A percentile compares a stretch with the other conserved stretches of the same genome.
Evolutionary conservation across 1,284 basidiomycete species (phyloP).

Genomic region (Neolentinus lepideus): DNA sequence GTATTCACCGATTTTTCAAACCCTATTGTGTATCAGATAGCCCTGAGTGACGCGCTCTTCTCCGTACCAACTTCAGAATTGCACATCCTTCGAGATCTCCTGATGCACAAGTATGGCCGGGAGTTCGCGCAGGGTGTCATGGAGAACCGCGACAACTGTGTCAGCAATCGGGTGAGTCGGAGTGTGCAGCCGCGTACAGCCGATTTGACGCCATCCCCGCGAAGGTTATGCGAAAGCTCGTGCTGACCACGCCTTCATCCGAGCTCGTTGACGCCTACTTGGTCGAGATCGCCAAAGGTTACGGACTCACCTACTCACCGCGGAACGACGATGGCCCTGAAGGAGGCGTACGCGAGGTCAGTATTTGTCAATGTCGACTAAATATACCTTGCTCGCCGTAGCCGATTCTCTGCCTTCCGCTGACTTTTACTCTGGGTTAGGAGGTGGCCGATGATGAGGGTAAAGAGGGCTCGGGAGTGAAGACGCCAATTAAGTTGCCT

Average conservation of each 20-base stretch:
- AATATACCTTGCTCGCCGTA: background rate
- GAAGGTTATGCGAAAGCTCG: constrained; percentile 70
- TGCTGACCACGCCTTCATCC: constrained; percentile 58
- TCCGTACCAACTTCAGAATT: constrained; percentile 52
- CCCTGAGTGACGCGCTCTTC: too few species aligned
- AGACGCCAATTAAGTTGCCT: constrained; percentile 32
- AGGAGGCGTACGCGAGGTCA: constrained; percentile 27
- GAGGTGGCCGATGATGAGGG: constrained; percentile 17
- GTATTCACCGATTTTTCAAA: background rate
- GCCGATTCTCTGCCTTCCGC: background rate
- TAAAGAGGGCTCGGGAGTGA: constrained; percentile 23
- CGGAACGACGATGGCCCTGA: constrained; percentile 20
- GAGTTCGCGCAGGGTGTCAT: constrained; percentile 77
- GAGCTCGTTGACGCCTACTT: constrained; percentile 86
- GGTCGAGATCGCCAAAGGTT: constrained; percentile 82
- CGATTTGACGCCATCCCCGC: background rate
- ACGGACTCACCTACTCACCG: constrained; percentile 68
- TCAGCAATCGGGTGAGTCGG: constrained; percentile 66
- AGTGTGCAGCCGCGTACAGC: background rate
- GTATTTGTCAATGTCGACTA: constrained; percentile 5
- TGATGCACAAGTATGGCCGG: constrained; percentile 90
- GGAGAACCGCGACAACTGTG: constrained; percentile 78
- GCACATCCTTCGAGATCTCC: constrained; percentile 84
- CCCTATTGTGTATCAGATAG: too few species aligned
- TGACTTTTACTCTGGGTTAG: background rate